A percentile compares a stretch with the other conserved stretches of the same genome.
Conservation (phyloP, 495 filamentous ascomycete species). For the Aspergillus cavernicola region DNA sequence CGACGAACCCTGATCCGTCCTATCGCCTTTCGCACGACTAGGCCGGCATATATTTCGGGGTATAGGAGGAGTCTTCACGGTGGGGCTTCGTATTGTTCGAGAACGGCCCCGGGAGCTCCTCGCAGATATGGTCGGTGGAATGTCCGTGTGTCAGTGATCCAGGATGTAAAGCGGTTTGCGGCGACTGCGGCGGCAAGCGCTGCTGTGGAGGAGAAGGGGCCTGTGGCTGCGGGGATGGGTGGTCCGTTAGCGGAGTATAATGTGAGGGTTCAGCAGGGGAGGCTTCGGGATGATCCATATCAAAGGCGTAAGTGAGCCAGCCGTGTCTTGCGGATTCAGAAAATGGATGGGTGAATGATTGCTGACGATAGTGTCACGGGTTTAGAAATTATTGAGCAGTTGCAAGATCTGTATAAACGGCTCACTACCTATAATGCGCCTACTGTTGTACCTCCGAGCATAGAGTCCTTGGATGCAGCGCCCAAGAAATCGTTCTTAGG, state of each 20-base stretch:
- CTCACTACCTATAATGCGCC: constrained; percentile 70
- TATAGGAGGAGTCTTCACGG: constrained; percentile 14
- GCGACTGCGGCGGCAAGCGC: constrained; percentile 7
- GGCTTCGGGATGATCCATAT: constrained; percentile 80
- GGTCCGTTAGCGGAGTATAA: constrained; percentile 90
- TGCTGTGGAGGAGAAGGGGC: constrained; percentile 3
- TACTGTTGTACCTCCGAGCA: constrained; percentile 68
- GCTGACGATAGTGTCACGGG: background rate
- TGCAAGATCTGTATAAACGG: constrained; percentile 86
- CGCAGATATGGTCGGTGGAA: background rate
- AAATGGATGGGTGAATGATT: background rate
- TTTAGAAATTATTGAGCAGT: constrained; percentile 75
- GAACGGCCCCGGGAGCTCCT: background rate
- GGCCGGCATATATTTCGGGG: constrained; percentile 11
- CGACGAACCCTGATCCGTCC: constrained; percentile 19
- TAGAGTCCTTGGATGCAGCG: constrained; percentile 62
- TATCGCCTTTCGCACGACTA: constrained; percentile 16
- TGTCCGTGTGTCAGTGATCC: background rate
- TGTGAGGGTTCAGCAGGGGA: constrained; percentile 63
- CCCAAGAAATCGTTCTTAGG: constrained; percentile 65
- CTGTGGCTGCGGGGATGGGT: constrained; percentile 19
- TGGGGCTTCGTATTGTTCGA: background rate
- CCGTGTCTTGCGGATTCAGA: background rate
- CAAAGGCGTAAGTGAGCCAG: constrained; percentile 69
- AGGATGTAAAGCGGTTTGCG: constrained; percentile 18